Base-by-base conservation (phyloP, 208 protist species). In the Herpetomonas tarakana region DNA sequence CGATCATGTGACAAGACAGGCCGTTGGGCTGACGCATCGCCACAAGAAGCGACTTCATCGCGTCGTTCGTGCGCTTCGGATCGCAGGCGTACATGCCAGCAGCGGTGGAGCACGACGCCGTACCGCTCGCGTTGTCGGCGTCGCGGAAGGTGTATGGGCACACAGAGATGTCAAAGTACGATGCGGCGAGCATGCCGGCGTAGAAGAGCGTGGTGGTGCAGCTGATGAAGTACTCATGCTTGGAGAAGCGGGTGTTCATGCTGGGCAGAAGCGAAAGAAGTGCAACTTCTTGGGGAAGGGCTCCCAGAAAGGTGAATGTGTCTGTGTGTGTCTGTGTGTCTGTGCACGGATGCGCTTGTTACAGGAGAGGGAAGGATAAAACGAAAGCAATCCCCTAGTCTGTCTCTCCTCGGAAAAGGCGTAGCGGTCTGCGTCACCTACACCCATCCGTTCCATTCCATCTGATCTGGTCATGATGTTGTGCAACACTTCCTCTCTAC, bases 171-270 rank as follows among this genome's bases (percentile, higher is more conserved):
- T 90, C 78, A 54, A 83, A 86, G 64, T 78, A 83, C 7, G 76
- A 62, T 24, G 67, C 75, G 1, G 76, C 69, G 21, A 86, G 66
- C 29, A 90, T 52, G n/a, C 71, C 69, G 0, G 63, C 64, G 51
- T 80, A 81, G 45, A 84, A 51, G 24, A 90, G 61, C 29, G 76
- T 78, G 59, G 75, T 65, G 16, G 59, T 71, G 68, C 83, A 86
- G 46, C 69, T 83, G 31, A 81, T 39, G 46, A 86, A 83, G 55
- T 84, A 90, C 55, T 72, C 62, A 18, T 27, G 35, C 31, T 78
- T 88, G n/a, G 76, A 88, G 44, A 88, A 83, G n/a, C 51, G 31
- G 57, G 76, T 62, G 31, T 81, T 70, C 78, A 85, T 85, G 27
- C 12, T 52, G 19, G 25, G 3, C 11, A n/a, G n/a, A n/a, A n/a